Conservation (phyloP, 352 stramenopile species). For the Peronospora destructor region DNA sequence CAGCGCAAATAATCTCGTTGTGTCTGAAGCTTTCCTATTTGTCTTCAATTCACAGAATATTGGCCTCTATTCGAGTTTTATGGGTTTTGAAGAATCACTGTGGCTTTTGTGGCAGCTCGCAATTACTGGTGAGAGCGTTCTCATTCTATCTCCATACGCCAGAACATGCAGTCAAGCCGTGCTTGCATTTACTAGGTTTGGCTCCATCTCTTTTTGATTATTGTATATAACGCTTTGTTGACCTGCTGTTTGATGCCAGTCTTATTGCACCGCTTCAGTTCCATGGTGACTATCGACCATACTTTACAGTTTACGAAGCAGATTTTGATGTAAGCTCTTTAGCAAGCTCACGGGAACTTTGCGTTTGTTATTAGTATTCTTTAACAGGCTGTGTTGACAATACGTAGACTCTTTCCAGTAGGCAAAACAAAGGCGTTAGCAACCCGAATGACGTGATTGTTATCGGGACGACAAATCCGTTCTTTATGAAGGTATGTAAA, state of each 20-base stretch:
- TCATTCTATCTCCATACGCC: slow-evolving; percentile 72
- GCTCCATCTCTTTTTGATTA: not conserved
- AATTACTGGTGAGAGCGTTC: slow-evolving; percentile 74
- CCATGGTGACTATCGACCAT: slow-evolving; percentile 75
- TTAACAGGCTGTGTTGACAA: slow-evolving; percentile 4
- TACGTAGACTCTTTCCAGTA: slow-evolving; percentile 39
- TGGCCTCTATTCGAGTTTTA: slow-evolving; percentile 81
- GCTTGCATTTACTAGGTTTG: slow-evolving; percentile 70
- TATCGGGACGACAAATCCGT: slow-evolving; percentile 81
- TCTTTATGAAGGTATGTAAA: slow-evolving; percentile 74
- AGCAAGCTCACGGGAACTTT: not conserved
- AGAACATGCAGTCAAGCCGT: slow-evolving; percentile 76
- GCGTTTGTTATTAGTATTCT: not conserved
- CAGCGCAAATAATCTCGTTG: not conserved
- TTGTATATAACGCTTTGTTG: slow-evolving; percentile 11
- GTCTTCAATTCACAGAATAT: slow-evolving; percentile 39
- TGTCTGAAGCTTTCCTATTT: not conserved
- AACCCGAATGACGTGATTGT: slow-evolving; percentile 44
- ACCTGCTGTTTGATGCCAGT: slow-evolving; percentile 22
- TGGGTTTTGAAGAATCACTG: slow-evolving; percentile 56
- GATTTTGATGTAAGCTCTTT: slow-evolving; percentile 76
- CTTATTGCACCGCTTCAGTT: slow-evolving; percentile 78
- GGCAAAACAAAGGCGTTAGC: slow-evolving; percentile 52
- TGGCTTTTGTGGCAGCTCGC: slow-evolving; percentile 84
- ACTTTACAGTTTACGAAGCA: slow-evolving; percentile 81